Conservation (phyloP, 257 asterid genomes). For the Apocynum venetum region DNA sequence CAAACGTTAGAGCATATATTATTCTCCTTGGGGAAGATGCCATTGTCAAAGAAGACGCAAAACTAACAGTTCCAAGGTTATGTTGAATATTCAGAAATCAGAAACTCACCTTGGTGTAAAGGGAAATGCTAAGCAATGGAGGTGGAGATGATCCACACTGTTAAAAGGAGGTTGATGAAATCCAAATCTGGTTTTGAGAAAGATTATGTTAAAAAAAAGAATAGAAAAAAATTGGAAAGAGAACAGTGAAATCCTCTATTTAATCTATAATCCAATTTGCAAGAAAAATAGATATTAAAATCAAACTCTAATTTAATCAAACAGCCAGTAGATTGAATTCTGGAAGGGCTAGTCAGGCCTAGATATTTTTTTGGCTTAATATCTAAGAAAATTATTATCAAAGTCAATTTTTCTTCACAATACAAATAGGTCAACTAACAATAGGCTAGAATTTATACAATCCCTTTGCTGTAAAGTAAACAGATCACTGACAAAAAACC, state of each 20-base stretch:
- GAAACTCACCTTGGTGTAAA: slow-evolving; percentile 55
- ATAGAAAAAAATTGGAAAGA: no score
- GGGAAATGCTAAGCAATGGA: slow-evolving; percentile 93
- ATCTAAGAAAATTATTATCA: neutral
- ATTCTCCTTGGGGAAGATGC: slow-evolving; percentile 1
- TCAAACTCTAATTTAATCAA: neutral
- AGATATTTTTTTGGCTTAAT: no score
- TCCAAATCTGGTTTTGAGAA: slow-evolving; percentile 55
- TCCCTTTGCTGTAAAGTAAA: neutral
- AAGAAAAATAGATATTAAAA: neutral
- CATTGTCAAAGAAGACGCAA: slow-evolving; percentile 8
- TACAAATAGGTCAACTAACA: neutral
- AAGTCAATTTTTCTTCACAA: neutral
- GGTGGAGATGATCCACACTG: slow-evolving; percentile 89
- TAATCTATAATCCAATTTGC: neutral
- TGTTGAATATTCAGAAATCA: slow-evolving; percentile 5
- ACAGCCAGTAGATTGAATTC: neutral
- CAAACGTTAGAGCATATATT: slow-evolving; percentile 17
- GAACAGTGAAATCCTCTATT: neutral
- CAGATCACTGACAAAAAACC: neutral
- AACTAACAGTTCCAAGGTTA: neutral
- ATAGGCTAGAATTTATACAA: neutral
- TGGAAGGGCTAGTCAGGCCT: neutral
- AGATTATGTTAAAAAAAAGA: neutral
- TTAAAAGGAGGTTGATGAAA: slow-evolving; percentile 97